Percentiles rank a stretch among this genome's conserved stretches.
These are phyloP conservation scores for Exophiala spinifera DNA, from an alignment of 2,329 filamentous ascomycete genomes.

Conservation along the genomic window DNA sequence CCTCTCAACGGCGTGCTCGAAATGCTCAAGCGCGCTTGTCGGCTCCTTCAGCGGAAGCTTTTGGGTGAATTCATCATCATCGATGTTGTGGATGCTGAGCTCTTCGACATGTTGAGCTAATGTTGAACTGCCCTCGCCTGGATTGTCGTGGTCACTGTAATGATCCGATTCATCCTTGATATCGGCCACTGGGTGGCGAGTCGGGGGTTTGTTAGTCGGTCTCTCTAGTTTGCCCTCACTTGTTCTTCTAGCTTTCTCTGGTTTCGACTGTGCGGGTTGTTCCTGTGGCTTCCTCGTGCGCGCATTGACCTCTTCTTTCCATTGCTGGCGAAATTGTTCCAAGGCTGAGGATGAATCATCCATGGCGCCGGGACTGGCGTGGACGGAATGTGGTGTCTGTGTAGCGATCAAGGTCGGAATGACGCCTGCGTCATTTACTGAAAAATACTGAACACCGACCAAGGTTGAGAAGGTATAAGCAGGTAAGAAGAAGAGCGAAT, in stretches of 20 bases:
- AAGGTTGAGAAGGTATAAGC: too few relatives aligned
- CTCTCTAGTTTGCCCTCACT: slow-evolving; percentile 25
- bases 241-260: slow-evolving; percentile 13
- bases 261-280: slow-evolving; percentile 1
- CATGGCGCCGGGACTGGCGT: slow-evolving; percentile 9
- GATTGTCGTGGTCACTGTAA: slow-evolving; percentile 31
- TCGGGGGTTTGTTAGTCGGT: slow-evolving; percentile 37
- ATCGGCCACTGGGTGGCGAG: slow-evolving; percentile 38
- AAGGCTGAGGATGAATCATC: slow-evolving; percentile 43
- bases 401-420: background rate
- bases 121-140: slow-evolving; percentile 25
- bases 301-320: slow-evolving; percentile 73
- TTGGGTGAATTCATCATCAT: slow-evolving; percentile 41
- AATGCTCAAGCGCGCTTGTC: slow-evolving; percentile 81
- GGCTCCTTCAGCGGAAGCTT: slow-evolving; percentile 49
- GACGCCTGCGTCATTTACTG: background rate
- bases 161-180: slow-evolving; percentile 39
- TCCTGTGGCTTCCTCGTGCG: slow-evolving; percentile 33
- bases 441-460: background rate
- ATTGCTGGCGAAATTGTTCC: slow-evolving; percentile 80
- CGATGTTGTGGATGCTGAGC: slow-evolving; percentile 35
- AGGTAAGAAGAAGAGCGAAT: background rate
- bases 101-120: slow-evolving; percentile 37
- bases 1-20: slow-evolving; percentile 85
- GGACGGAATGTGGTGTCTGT: background rate